Base-by-base conservation (phyloP, 176 grass and related monocot genomes). In the Calamus simplicifolius region DNA sequence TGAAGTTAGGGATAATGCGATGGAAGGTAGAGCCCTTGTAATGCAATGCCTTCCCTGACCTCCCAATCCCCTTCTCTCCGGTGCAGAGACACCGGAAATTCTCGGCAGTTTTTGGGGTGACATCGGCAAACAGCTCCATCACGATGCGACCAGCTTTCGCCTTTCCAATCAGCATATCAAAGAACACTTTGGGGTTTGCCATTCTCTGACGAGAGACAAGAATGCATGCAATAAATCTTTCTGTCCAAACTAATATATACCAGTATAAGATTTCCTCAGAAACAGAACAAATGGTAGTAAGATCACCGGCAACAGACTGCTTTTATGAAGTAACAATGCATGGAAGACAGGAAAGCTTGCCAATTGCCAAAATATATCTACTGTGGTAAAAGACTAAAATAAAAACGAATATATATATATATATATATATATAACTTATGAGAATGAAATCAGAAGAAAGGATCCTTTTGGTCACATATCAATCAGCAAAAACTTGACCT, bases 41-140 rank as follows among this genome's bases (percentile, higher is more conserved):
- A 57, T 92, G 88, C 31, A 92, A 75, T 49, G 57, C 48, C 73
- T 84, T 92, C 18, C 88, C 88, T 0, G 54, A 82, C 5, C 19
- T 3, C 64, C 83, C 80, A 6, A 84, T 56, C 6, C 83, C 83
- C 59, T 78, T 75, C 63, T 81, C 77, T 25, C 88, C 88, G 4
- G 88, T 93, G 78, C 88, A 93, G 21, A 93, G 88, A 18, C 63
- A 66, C 3, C 83, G 79, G 73, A 93, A 93, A 75, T 93, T 93
- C 61, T 84, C 77, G 0, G 88, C 88, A 16, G 88, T 93, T 54
- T 43, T 80, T 3, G 88, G 88, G 2, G 73, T 73, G 15, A 58
- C 73, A 64, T 87, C 88, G 8, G 73, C 67, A 65, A 78, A 93
- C 18, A 93, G 83, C 59, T 93, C 88, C 88, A 93, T 87, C 1